Evolutionary conservation across 2,329 filamentous ascomycete genomes (phyloP), one percentile per base, ranked within the genome.

Genomic region (Colletotrichum eremochloae): DNA sequence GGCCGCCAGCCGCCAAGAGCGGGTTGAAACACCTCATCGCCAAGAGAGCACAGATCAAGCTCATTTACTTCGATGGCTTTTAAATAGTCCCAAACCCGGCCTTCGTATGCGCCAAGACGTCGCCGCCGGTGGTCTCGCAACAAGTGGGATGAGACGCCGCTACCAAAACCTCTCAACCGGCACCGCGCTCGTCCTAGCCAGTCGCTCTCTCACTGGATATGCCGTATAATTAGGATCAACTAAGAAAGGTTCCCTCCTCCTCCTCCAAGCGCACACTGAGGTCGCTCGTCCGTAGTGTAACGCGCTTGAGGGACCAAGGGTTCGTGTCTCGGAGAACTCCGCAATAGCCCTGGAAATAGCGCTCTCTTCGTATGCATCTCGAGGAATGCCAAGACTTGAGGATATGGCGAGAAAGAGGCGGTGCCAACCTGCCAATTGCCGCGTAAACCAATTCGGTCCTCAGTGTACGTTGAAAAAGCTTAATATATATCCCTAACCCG

Each of bases 21-120:
- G 42, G 50, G 63, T 68, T 68, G 64, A 68, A 71, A 67, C 64
- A 61, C 57, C 46, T 46, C 50, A 68, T 71, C 58, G 69, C 69
- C 69, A 72, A 72, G 69, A 60, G 65, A 60, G 65, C 69, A 68
- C 46, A 48, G 58, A 62, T 68, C 69, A 60, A 72, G 69, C 69
- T 72, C 65, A n/a, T 68, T 61, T 64, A 68, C 18, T 46, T 60
- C 69, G 69, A 72, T 64, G 58, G 53, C 69, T 60, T 68, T 60
- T 60, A 33, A 72, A 44, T 72, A 72, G 64, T 58, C 65, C 69
- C 42, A 72, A 68, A 72, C 69, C 31, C 65, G 18, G n/a, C 60
- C 20, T 52, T 5, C 57, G 58, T 60, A 72, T 31, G 44, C 58
- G 69, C 65, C 69, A 72, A 72, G 69, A 24, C 52, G 24, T 24